Evolutionary conservation across 768 basidiomycete species (phyloP), one percentile per base, ranked within the genome.

Genomic region (Lactarius hengduanensis): DNA sequence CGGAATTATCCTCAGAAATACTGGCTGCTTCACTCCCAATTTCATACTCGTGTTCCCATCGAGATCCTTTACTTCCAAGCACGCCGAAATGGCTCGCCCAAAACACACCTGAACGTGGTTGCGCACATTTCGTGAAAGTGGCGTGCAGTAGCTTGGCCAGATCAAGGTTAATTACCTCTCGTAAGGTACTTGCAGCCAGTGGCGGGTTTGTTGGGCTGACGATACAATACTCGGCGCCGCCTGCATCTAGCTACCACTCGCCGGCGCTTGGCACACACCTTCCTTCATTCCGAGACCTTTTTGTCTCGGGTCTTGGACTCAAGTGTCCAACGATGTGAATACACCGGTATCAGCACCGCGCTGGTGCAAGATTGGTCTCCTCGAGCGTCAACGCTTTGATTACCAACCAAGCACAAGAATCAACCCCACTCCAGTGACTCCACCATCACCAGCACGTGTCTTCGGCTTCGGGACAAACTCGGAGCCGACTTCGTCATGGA

Each of bases 91-190:
- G 56, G 68, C 20, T 59, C 65, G 22, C 32, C 30, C 45, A 58
- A 38, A 38, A 47, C 68, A 66, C 65, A 61, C 64, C 59, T 67
- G 30, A 15, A 4, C 57, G 57, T 62, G 57, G 47, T 59, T 54
- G 62, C 66, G 66, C 66, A 63, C 30, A 59, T 59, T 67, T 62
- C 66, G 66, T 63, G 66, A 67, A 63, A 50, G 57, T 36, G 58
- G 66, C 61, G 61, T 36, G 40, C 50, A 16, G 61, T 59, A 28
- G 47, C 28, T 20, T 53, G 60, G 45, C 32, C 56, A 41, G 45
- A 57, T 62, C 36, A 62, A 34, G 57, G 22, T 20, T 45, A 40
- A 63, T 54, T 56, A 30, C 50, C 41, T 26, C 57, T 28, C 61
- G 30, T 55, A 54, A 36, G 22, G 56, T n/a, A 9, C 13, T 50